phyloP scores from a whole-genome alignment of 2,329 filamentous ascomycete species.

The Talaromyces sp. region DNA sequence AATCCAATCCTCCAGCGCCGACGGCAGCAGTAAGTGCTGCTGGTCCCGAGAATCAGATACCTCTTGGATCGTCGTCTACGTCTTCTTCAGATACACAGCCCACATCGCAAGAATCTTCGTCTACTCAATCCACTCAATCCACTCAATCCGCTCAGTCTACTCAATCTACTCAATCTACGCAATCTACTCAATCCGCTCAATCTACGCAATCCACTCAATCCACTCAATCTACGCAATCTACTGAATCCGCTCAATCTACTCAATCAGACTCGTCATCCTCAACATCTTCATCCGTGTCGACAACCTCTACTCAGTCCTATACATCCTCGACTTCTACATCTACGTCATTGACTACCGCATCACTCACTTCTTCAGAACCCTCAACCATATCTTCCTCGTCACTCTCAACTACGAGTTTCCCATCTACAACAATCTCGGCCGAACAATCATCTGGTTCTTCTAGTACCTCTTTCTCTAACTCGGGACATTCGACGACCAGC shows the following conservation, averaged over 20 bases:
- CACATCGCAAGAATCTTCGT: background rate
- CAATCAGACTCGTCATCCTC: conserved; percentile 1
- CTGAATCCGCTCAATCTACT: background rate
- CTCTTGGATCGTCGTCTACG: conserved; percentile 17
- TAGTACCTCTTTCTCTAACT: background rate
- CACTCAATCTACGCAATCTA: too few relatives aligned
- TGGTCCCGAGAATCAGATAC: conserved; percentile 5
- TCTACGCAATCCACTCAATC: background rate
- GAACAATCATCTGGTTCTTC: background rate
- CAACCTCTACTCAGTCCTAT: background rate
- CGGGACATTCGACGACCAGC: background rate
- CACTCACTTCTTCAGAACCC: background rate
- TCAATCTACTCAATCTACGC: conserved; percentile 2
- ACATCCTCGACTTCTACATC: background rate
- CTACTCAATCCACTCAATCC: background rate
- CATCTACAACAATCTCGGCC: background rate
- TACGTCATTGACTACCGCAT: background rate
- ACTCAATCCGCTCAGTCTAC: background rate
- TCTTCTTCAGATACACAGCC: background rate
- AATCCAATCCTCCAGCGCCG: conserved; percentile 12
- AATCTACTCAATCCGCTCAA: background rate
- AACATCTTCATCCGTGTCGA: background rate
- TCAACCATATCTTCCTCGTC: conserved; percentile 5
- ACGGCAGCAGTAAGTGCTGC: background rate
- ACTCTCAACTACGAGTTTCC: background rate